phyloP scores from a whole-genome alignment of 1,139 yeast genomes.

The Ogataea hybrid region DNA sequence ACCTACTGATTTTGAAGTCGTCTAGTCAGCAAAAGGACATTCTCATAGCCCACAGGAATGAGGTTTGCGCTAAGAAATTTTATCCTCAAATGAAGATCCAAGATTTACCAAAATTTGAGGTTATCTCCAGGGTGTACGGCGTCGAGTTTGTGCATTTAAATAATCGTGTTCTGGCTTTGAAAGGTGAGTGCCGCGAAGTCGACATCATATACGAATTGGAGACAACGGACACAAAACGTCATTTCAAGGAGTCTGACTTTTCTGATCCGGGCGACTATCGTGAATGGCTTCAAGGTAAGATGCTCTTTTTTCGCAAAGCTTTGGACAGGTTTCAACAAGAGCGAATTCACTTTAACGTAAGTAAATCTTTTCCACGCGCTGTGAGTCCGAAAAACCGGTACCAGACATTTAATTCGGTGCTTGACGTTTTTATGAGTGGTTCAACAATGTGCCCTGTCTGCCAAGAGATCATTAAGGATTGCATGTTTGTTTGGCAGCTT shows the following conservation, averaged over 20 bases:
- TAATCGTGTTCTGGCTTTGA: constrained; percentile 17
- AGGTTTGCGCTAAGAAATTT: constrained; percentile 10
- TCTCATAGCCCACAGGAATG: constrained; percentile 6
- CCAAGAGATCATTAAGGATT: constrained; percentile 15
- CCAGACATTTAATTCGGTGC: constrained; percentile 11
- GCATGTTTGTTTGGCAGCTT: constrained; percentile 22
- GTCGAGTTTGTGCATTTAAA: constrained; percentile 10
- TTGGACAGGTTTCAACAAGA: constrained; percentile 13
- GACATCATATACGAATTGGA: constrained; percentile 18
- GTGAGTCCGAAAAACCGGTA: constrained; percentile 17
- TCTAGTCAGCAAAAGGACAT: constrained; percentile 6
- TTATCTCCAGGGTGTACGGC: constrained; percentile 14
- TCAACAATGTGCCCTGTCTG: not conserved
- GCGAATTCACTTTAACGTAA: not conserved
- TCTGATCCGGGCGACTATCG: constrained; percentile 1
- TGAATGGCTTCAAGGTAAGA: constrained; percentile 17
- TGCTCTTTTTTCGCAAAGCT: constrained; percentile 12
- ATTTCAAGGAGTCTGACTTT: constrained; percentile 14
- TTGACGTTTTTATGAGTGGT: constrained; percentile 10
- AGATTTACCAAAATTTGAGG: constrained; percentile 13
- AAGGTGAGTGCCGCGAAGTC: constrained; percentile 15
- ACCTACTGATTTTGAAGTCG: constrained; percentile 8
- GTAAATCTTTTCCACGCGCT: constrained; percentile 6
- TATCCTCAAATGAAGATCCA: constrained; percentile 13
- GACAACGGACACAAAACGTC: not conserved